These are phyloP conservation scores for Fraxinus nigra DNA, from an alignment of 305 asterid genomes.

Conservation along the genomic window DNA sequence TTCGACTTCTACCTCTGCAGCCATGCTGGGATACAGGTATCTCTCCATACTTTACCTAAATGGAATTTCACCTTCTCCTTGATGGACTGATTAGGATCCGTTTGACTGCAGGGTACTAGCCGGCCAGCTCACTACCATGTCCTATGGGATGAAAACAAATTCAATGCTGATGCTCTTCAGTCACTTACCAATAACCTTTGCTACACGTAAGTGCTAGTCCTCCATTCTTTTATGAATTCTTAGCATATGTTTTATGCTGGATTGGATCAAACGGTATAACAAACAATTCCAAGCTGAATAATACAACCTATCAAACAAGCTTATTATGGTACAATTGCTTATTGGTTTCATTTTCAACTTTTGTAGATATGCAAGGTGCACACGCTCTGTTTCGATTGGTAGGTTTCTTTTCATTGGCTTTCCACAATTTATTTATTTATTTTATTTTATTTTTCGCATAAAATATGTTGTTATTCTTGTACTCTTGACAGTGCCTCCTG, in stretches of 20 bases:
- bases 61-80: background rate
- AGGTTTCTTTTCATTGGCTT: background rate
- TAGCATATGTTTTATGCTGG: background rate
- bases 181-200: conserved; percentile 46
- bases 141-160: conserved; percentile 47
- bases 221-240: background rate
- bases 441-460: background rate
- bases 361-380: conserved; percentile 46
- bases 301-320: background rate
- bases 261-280: background rate
- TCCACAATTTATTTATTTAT: background rate
- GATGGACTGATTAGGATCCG: background rate
- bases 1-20: conserved; percentile 51
- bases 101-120: conserved; percentile 42
- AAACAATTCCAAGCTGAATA: background rate
- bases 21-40: conserved; percentile 53
- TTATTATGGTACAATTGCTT: background rate
- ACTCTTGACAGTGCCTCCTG: conserved; percentile 46
- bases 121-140: conserved; percentile 53
- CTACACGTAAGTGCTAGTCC: conserved; percentile 32
- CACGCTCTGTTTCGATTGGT: conserved; percentile 52
- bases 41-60: background rate
- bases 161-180: conserved; percentile 45
- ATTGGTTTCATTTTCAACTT: background rate
- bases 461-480: background rate